These are phyloP conservation scores for Leishmania lainsoni DNA, from an alignment of 208 protist genomes.

Conservation along the genomic window DNA sequence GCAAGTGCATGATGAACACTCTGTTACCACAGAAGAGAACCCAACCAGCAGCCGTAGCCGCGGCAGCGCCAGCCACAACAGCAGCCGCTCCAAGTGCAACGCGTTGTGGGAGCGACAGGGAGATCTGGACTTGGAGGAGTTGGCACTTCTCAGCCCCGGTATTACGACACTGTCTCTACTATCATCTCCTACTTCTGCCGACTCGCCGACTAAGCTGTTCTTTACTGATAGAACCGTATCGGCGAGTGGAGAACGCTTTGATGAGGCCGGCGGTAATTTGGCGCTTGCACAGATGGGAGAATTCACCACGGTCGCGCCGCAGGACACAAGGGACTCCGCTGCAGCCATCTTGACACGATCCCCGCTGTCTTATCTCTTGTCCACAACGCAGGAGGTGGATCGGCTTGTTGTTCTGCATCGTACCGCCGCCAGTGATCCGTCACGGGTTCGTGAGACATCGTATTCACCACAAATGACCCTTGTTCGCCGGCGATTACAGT, in stretches of 20 bases:
- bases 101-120: slow-evolving; percentile 32
- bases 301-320: background rate
- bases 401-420: slow-evolving; percentile 32
- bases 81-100: background rate
- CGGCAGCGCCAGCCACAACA: background rate
- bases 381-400: slow-evolving; percentile 32
- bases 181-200: background rate
- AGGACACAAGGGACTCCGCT: too few species aligned
- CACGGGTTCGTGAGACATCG: too few species aligned
- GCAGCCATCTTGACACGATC: background rate
- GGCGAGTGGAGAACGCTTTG: background rate
- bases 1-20: background rate
- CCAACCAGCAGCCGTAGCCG: background rate
- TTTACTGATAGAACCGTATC: background rate
- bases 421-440: background rate
- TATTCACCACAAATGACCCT: slow-evolving; percentile 20
- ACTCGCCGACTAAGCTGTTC: background rate
- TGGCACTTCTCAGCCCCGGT: slow-evolving; percentile 8
- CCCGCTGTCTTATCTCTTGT: slow-evolving; percentile 19
- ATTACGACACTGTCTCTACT: background rate
- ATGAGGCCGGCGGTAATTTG: background rate
- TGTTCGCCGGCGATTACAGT: slow-evolving; percentile 39
- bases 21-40: background rate
- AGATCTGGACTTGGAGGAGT: slow-evolving; percentile 22
- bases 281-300: too few species aligned